Base-by-base conservation (phyloP, 2,329 filamentous ascomycete species). In the Alternaria hordeiaustralica region DNA sequence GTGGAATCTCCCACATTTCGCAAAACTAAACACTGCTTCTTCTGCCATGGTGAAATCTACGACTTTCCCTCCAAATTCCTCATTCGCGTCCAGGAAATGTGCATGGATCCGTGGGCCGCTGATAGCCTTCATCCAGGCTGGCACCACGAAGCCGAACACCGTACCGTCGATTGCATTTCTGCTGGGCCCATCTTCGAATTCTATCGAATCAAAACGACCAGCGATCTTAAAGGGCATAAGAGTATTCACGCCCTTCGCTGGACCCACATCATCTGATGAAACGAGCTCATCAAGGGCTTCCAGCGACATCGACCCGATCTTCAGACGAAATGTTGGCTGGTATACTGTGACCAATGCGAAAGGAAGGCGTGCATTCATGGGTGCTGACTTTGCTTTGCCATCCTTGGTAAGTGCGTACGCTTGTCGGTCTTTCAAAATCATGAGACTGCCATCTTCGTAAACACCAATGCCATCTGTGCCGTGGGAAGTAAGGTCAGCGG, bases 321-420 rank as follows among this genome's bases (percentile, higher is more conserved):
- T 72, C n/a, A 75, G 63, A 6, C 74, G 70, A 63, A 76, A 73
- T 9, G 72, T 74, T 6, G 81, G 79, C 45, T 77, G 70, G 66
- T 81, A 83, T 13, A 78, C 71, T 7, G 79, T 82, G 58, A 82
- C 80, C 69, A 82, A 79, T n/a, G 79, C 78, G 59, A 81, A 80
- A 0, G 80, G 77, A 12, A 82, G 72, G 26, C 72, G 72, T 21
- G 76, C 74, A 10, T 80, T 67, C 44, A 73, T 67, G 5, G 73
- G 73, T 6, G 81, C 81, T 26, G 63, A 58, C 10, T 70, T 63
- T 2, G 75, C 77, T 26, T 71, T 70, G 30, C 79, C 78, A 47
- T 76, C 70, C 41, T 68, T 70, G 3, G 73, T 62, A 53, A 82
- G 71, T 6, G 64, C 58, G 67, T 79, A 80, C 11, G 80, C 74